Evolutionary conservation across 2,329 filamentous ascomycete species (phyloP), one percentile per base, ranked within the genome.

Genomic region (Exophiala oligosperma): DNA sequence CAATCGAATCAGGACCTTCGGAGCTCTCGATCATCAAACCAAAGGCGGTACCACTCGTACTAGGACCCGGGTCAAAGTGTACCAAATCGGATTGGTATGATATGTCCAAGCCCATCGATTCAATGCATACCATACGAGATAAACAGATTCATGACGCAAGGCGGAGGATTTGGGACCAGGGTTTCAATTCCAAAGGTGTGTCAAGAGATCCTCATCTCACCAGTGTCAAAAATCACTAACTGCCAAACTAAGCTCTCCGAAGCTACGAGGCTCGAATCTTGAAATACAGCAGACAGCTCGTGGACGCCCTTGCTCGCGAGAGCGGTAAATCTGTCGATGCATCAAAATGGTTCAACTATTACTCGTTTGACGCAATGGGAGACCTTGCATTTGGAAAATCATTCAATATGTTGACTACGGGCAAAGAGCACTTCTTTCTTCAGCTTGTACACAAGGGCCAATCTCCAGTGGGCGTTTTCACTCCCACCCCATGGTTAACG

Each of bases 81-180:
- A 63, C 57, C 17, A 80, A 79, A 58, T 66, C 64, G 1, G 63
- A 70, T 0, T 78, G 71, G 69, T 80, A 81, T 60, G 72, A 74
- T 35, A 53, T 55, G 17, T 69, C 64, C n/a, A 52, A 49, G n/a
- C 73, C 71, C 24, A 66, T 71, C 8, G 60, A 62, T 1, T 75
- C 75, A 0, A 64, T 81, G 56, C 73, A 77, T 46, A 71, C 71
- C n/a, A 69, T 66, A 3, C 71, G 77, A 3, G 69, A 75, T 41
- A 67, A 67, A 50, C 52, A 54, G n/a, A 41, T 69, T 29, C 76
- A 78, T 65, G 73, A 76, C 57, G 64, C 66, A 11, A 68, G 76
- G 38, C 69, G 75, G 7, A 68, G 72, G 6, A 64, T 74, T n/a
- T 79, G 76, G 76, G 72, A 70, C 52, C 60, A 66, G 9, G 76